Conservation (phyloP, 371 early-diverging fungal species). For the Batrachochytrium dendrobatidis region DNA sequence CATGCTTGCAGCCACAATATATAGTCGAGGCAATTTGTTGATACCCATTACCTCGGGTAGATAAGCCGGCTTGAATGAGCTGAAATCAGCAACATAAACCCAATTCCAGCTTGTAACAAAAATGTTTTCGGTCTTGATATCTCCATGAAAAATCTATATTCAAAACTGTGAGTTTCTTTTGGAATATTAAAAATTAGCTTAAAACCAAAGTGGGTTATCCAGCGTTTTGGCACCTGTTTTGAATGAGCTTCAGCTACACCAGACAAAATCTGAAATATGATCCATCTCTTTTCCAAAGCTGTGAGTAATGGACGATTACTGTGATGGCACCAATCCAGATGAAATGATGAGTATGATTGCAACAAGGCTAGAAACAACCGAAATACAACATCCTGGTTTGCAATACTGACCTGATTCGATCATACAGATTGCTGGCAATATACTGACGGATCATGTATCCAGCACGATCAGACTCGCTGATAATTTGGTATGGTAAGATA, state of each 20-base stretch:
- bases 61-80: constrained; percentile 82
- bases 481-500: constrained; percentile 65
- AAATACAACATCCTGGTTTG: background rate
- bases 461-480: constrained; percentile 84
- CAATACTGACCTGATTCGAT: constrained; percentile 72
- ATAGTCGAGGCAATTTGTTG: background rate
- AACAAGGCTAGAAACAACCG: background rate
- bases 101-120: constrained; percentile 91
- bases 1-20: constrained; percentile 1
- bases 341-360: background rate
- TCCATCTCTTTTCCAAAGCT: constrained; percentile 84
- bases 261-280: constrained; percentile 77
- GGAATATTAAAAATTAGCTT: background rate
- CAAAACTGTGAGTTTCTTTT: constrained; percentile 8
- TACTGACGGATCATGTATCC: constrained; percentile 84
- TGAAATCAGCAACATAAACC: constrained; percentile 83
- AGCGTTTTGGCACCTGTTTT: constrained; percentile 34
- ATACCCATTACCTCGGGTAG: constrained; percentile 68
- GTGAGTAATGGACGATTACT: constrained; percentile 90
- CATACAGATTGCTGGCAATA: constrained; percentile 82
- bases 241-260: constrained; percentile 74
- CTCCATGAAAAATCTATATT: constrained; percentile 72
- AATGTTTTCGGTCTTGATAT: constrained; percentile 85
- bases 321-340: background rate
- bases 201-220: background rate